Evolutionary conservation across 257 asterid species (phyloP).

Genomic region (Cinchona pubescens): DNA sequence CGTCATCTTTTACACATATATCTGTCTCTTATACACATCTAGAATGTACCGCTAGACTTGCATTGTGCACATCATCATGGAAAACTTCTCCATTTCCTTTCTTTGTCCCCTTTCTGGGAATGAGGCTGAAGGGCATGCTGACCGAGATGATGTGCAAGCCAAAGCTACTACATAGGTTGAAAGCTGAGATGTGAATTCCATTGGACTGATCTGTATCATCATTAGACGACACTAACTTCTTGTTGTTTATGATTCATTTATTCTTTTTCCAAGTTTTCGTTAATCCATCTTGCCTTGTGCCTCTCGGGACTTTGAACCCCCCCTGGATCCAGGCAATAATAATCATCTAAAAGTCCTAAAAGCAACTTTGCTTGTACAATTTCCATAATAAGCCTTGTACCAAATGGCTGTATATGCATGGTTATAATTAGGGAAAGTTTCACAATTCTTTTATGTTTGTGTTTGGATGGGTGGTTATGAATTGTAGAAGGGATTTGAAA

Average conservation of each 20-base stretch:
- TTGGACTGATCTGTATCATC: background rate
- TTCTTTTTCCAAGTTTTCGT: background rate
- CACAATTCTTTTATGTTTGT: too few species aligned
- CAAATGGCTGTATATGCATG: background rate
- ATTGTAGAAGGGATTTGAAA: too few species aligned
- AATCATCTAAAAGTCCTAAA: background rate
- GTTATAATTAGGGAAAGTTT: too few species aligned
- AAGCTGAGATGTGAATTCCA: background rate
- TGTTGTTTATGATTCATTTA: background rate
- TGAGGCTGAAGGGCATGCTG: background rate
- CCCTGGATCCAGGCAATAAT: slow-evolving; percentile 33
- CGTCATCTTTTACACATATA: too few species aligned
- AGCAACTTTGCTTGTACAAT: background rate
- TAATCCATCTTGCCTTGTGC: slow-evolving; percentile 11
- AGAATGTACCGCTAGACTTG: too few species aligned
- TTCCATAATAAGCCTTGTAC: too few species aligned
- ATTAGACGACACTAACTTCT: background rate
- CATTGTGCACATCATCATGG: too few species aligned
- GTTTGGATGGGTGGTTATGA: too few species aligned
- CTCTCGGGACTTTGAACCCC: slow-evolving; percentile 60
- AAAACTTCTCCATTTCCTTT: background rate
- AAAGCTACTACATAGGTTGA: slow-evolving; percentile 2
- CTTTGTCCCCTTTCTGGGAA: too few species aligned
- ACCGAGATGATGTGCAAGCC: background rate
- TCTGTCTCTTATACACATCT: too few species aligned